These are phyloP conservation scores for Pseudocercospora fuligena DNA, from an alignment of 2,329 filamentous ascomycete species.

Conservation along the genomic window DNA sequence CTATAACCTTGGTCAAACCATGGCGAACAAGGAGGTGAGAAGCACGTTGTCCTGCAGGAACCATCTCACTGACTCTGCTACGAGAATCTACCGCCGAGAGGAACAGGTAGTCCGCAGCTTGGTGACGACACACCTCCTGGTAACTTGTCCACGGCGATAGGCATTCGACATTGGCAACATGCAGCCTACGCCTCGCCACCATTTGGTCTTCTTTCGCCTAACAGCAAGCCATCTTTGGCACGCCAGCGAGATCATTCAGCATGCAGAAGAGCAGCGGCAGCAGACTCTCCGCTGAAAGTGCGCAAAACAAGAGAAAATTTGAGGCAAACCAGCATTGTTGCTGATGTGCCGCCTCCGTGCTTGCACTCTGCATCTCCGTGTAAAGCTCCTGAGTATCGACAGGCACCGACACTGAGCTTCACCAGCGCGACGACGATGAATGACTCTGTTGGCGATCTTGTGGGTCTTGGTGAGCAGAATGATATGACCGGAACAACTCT, in stretches of 20 bases:
- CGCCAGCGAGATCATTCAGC: conserved; percentile 41
- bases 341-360: conserved; percentile 36
- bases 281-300: conserved; percentile 40
- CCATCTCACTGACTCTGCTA: conserved; percentile 8
- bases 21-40: conserved; percentile 39
- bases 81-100: conserved; percentile 34
- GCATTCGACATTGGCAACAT: conserved; percentile 31
- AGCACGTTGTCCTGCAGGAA: background rate
- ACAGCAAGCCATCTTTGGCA: conserved; percentile 36
- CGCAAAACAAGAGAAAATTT: conserved; percentile 44
- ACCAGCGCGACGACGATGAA: conserved; percentile 22
- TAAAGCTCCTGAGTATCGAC: background rate
- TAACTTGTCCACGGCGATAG: conserved; percentile 21
- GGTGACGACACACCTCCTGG: conserved; percentile 26
- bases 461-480: conserved; percentile 3
- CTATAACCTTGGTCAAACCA: conserved; percentile 16
- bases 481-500: conserved; percentile 26
- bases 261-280: conserved; percentile 28
- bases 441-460: conserved; percentile 11
- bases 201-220: conserved; percentile 34
- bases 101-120: conserved; percentile 11
- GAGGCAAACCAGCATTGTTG: conserved; percentile 28
- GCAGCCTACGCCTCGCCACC: conserved; percentile 26
- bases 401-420: conserved; percentile 19
- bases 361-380: conserved; percentile 18